A percentile compares a stretch with the other conserved stretches of the same genome.
These are phyloP conservation scores for Trichoderma sp. DNA, from an alignment of 2,329 filamentous ascomycete genomes.

Conservation along the genomic window DNA sequence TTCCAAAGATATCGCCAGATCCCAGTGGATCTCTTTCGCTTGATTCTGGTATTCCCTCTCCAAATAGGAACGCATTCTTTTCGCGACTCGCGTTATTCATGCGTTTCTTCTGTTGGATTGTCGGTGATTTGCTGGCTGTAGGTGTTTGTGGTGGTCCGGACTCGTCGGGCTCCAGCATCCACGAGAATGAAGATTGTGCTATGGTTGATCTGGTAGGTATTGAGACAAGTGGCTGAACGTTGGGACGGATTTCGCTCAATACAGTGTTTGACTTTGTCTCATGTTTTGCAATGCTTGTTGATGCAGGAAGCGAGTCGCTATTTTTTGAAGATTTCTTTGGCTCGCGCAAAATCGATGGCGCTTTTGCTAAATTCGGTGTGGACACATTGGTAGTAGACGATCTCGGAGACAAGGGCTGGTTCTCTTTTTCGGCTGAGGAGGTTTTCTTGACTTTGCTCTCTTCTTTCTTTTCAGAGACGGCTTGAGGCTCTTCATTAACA, in stretches of 20 bases:
- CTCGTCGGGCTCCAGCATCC: slow-evolving; percentile 69
- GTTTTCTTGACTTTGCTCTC: background rate
- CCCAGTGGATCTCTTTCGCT: slow-evolving; percentile 41
- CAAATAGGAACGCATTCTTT: slow-evolving; percentile 62
- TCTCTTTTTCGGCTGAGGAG: background rate
- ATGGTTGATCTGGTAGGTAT: slow-evolving; percentile 66
- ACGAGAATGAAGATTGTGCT: slow-evolving; percentile 75
- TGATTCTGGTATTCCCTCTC: slow-evolving; percentile 49
- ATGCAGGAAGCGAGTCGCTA: background rate
- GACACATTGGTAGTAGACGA: background rate
- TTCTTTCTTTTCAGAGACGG: slow-evolving; percentile 4
- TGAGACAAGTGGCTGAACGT: slow-evolving; percentile 38
- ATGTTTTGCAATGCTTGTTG: background rate
- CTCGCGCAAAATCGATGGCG: background rate
- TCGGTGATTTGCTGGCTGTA: slow-evolving; percentile 36
- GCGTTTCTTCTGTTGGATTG: slow-evolving; percentile 44
- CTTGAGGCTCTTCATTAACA: background rate
- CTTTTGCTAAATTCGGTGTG: background rate
- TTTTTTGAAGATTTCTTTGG: background rate
- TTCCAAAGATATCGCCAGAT: slow-evolving; percentile 56
- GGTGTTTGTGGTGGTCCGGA: slow-evolving; percentile 33
- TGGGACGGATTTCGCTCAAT: background rate
- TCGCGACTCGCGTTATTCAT: slow-evolving; percentile 51
- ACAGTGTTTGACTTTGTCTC: background rate
- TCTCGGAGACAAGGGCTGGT: background rate